Base-by-base conservation (phyloP, 768 basidiomycete genomes). In the Suillus sp. region DNA sequence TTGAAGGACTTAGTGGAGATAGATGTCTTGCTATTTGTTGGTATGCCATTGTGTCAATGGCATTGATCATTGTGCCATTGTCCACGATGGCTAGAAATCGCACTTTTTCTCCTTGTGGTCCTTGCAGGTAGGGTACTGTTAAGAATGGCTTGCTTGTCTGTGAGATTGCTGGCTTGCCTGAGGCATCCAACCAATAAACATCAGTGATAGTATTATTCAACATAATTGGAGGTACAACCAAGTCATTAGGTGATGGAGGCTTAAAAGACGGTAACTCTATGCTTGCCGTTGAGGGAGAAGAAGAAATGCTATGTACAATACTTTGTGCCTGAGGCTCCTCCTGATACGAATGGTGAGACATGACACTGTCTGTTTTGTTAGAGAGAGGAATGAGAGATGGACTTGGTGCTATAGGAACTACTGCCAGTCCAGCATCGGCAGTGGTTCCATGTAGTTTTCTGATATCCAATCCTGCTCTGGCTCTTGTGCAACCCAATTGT, bases 11-110 rank as follows among this genome's bases (percentile, higher is more conserved):
- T 16, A 38, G 38, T 5, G 5, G 14, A 1, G 38, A 16, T 4
- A 38, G 14, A 5, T 16, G 1, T 4, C 5, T 0, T 16, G 38
- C 38, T 14, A 38, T 38, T 16, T 16, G 1, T 14, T 38, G 38
- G 5, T 66, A n/a, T n/a, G n/a, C n/a, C n/a, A n/a, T n/a, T n/a
- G n/a, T n/a, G n/a, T n/a, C n/a, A n/a, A n/a, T n/a, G 10, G 63
- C 67, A 20, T 62, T 65, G 38, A 70, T 68, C 67, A 68, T 66
- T 0, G 66, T 66, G 0, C 70, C 69, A 16, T 60, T 64, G 35
- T 71, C 69, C 1, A 65, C 50, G 1, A 65, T 25, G 14, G 59
- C 65, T 0, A 59, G 27, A 11, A 68, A 51, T 13, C 65, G 27
- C 3, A 54, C 65, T 25, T 51, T 25, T 22, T 70, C 67, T 0